A percentile compares a stretch with the other conserved stretches of the same genome.
phyloP scores from a whole-genome alignment of 2,329 filamentous ascomycete species.

The Fusarium devonianum region DNA sequence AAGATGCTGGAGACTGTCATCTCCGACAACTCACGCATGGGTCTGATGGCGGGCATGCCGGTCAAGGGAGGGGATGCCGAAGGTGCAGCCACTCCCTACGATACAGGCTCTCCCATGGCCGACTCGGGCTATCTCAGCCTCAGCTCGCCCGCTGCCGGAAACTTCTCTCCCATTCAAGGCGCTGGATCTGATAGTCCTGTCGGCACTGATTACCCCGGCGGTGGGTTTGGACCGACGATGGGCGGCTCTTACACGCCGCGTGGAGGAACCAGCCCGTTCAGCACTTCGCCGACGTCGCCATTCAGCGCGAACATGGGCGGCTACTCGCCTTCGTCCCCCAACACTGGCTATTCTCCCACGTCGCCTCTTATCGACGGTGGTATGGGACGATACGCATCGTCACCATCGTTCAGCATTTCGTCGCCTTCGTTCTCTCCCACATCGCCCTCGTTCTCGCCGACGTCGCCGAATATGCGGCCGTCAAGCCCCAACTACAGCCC shows the following conservation, averaged over 20 bases:
- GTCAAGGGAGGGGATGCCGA: slow-evolving; percentile 77
- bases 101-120: slow-evolving; percentile 80
- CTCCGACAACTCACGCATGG: slow-evolving; percentile 87
- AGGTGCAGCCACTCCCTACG: slow-evolving; percentile 93
- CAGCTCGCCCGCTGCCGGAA: slow-evolving; percentile 67
- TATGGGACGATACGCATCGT: slow-evolving; percentile 61
- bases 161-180: slow-evolving; percentile 80
- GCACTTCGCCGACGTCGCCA: slow-evolving; percentile 71
- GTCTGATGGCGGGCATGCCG: slow-evolving; percentile 80
- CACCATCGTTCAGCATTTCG: slow-evolving; percentile 68
- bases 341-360: slow-evolving; percentile 76
- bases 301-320: slow-evolving; percentile 64
- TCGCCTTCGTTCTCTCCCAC: slow-evolving; percentile 71
- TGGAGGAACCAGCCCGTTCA: slow-evolving; percentile 78
- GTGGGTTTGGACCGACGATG: slow-evolving; percentile 62
- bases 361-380: slow-evolving; percentile 69
- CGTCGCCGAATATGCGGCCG: slow-evolving; percentile 64
- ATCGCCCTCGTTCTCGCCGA: slow-evolving; percentile 70
- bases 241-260: slow-evolving; percentile 70
- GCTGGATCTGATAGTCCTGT: slow-evolving; percentile 74
- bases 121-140: slow-evolving; percentile 73
- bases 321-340: slow-evolving; percentile 81
- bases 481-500: slow-evolving; percentile 69
- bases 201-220: slow-evolving; percentile 66
- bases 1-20: slow-evolving; percentile 96